Evolutionary conservation across 192 early-diverging fungal genomes (phyloP), one percentile per base, ranked within the genome.

Genomic region (Entomortierella parvispora): DNA sequence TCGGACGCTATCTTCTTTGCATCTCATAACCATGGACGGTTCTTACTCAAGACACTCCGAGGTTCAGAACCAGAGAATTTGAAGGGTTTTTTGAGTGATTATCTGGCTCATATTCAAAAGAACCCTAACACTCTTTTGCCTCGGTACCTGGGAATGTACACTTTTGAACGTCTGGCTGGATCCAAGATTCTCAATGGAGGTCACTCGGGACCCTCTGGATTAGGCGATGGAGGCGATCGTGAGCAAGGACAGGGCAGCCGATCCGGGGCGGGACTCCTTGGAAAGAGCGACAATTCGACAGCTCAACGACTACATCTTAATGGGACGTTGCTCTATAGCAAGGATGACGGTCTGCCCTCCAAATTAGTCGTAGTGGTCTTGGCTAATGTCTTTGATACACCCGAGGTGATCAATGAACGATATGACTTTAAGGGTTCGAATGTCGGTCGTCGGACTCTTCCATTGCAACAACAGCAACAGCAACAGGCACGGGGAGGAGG

Each of bases 341-440:
- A 63, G 31, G 65, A 77, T 23, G 74, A 77, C 7, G 61, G 61
- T 0, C 2, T 77, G 4, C 74, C 65, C 1, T 77, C 65, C 8
- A 77, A 77, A 26, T n/a, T 77, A 11, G 66, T 68, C 12, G 74
- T 77, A 0, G 74, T 77, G 11, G 65, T 77, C 7, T 17, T 77
- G 32, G 74, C 74, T 14, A 77, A 77, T 50, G 66, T 77, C 2
- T 77, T 77, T 59, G 74, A 77, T 31, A 77, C 74, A 0, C 60
- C 74, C 1, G 63, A 77, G 50, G 37, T 77, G 3, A 53, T 77
- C 12, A 56, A 77, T 53, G 74, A 77, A 28, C 74, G 74, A 28
- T 77, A 77, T 20, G 74, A 77, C 14, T 77, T 77, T 26, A 77
- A 77, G 33, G 74, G 74, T 2, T 77, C 74, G 1, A 77, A 68